Evolutionary conservation across 108 stramenopile species (phyloP).

Genomic region (Nitzschia sp.): DNA sequence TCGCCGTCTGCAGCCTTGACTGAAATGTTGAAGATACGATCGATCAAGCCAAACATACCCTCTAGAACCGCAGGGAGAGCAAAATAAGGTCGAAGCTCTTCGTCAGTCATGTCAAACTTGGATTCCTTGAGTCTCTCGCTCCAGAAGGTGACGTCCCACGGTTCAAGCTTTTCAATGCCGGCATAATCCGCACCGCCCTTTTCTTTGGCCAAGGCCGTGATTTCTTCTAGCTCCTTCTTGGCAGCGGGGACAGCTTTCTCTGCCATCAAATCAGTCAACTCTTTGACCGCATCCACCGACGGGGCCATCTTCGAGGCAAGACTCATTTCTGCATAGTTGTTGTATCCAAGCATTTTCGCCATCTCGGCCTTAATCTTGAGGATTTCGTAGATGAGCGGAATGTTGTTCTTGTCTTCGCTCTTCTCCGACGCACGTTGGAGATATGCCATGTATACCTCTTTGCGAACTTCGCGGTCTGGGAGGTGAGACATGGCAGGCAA

Average conservation of each 20-base stretch:
- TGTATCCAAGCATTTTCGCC: conserved; percentile 87
- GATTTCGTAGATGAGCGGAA: conserved; percentile 91
- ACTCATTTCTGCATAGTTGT: conserved; percentile 83
- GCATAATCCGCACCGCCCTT: conserved; percentile 82
- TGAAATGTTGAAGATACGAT: conserved; percentile 89
- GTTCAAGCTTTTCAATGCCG: conserved; percentile 74
- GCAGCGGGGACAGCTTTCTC: conserved; percentile 95
- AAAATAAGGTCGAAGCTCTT: conserved; percentile 97
- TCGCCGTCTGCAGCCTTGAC: conserved; percentile 88
- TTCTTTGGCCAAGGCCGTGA: conserved; percentile 75
- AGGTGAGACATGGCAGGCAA: conserved; percentile 93
- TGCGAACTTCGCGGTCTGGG: conserved; percentile 81
- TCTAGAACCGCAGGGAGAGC: conserved; percentile 90
- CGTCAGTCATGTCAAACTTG: conserved; percentile 92
- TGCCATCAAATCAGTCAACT: conserved; percentile 88
- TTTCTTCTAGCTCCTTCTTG: conserved; percentile 85
- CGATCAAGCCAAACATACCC: conserved; percentile 92
- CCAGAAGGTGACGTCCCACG: conserved; percentile 94
- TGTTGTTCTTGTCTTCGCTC: conserved; percentile 79
- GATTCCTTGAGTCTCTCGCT: conserved; percentile 96
- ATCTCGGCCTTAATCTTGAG: conserved; percentile 81
- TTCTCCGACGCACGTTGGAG: conserved; percentile 83
- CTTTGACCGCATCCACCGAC: conserved; percentile 72
- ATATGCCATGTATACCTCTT: conserved; percentile 91
- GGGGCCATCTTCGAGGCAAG: conserved; percentile 96